These are phyloP conservation scores for Elaeis oleifera DNA, from an alignment of 202 grass and related monocot genomes.

Conservation along the genomic window DNA sequence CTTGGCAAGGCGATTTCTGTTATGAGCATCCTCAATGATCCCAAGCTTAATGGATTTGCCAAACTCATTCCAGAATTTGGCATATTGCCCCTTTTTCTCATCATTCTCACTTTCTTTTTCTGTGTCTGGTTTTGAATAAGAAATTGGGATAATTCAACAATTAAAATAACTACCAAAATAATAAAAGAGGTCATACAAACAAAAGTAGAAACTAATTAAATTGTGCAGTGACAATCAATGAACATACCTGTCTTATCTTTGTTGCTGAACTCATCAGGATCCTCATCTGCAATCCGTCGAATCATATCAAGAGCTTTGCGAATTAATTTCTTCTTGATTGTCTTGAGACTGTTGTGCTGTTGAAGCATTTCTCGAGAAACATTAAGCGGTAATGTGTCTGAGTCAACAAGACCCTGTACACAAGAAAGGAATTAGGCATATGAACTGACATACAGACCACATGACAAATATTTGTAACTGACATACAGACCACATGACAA, in stretches of 20 bases:
- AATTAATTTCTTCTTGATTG: conserved; percentile 96
- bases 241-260: conserved; percentile 83
- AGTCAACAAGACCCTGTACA: conserved; percentile 84
- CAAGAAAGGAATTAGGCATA: background rate
- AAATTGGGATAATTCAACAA: background rate
- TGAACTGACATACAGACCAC: background rate
- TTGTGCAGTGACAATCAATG: too few relatives aligned
- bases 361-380: conserved; percentile 97
- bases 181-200: background rate
- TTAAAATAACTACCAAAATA: background rate
- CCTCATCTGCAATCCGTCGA: conserved; percentile 74
- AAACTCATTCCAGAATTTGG: conserved; percentile 98
- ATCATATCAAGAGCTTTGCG: conserved; percentile 98
- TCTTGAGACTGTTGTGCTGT: conserved; percentile 92
- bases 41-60: conserved; percentile 95
- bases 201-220: background rate
- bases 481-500: background rate
- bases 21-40: conserved; percentile 93
- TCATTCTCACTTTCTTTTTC: conserved; percentile 55
- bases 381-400: conserved; percentile 86
- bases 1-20: conserved; percentile 92
- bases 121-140: conserved; percentile 37
- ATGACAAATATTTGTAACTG: background rate
- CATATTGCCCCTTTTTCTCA: conserved; percentile 86
- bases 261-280: conserved; percentile 82